Percentiles rank a stretch among this genome's conserved stretches.
Conservation (phyloP, 2,329 filamentous ascomycete species). For the Trichoderma sp. region DNA sequence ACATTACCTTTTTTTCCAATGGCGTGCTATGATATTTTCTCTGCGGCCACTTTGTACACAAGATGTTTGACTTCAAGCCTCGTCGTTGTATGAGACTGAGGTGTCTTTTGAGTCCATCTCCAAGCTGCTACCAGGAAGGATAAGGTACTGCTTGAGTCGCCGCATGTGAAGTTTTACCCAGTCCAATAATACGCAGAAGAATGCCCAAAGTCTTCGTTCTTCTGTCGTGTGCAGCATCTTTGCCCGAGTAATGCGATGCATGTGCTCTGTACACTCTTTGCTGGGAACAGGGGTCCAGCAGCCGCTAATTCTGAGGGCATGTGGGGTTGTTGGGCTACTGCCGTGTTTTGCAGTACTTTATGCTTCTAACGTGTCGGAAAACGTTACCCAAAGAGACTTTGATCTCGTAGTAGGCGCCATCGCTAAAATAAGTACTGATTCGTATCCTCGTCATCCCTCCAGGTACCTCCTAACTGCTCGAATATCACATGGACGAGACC, state of each 20-base stretch:
- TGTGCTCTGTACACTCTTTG: slow-evolving; percentile 16
- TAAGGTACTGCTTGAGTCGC: background rate
- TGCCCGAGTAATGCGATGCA: slow-evolving; percentile 1
- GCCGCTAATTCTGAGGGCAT: slow-evolving; percentile 12
- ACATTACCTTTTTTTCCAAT: slow-evolving; percentile 1
- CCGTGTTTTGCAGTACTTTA: slow-evolving; percentile 1
- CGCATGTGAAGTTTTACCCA: slow-evolving; percentile 6
- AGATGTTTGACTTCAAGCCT: background rate
- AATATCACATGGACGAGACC: slow-evolving; percentile 24
- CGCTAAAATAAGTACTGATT: background rate
- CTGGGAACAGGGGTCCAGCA: slow-evolving; percentile 9
- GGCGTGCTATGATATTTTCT: background rate
- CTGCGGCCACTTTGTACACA: background rate
- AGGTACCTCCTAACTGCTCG: background rate
- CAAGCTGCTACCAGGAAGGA: background rate
- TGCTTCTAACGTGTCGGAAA: background rate
- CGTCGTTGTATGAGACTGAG: background rate
- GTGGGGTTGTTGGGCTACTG: slow-evolving; percentile 17
- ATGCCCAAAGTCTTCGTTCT: background rate
- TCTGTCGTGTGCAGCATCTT: background rate
- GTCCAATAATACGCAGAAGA: background rate
- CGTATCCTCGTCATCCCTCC: background rate
- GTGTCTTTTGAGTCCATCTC: background rate
- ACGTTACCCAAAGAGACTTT: background rate
- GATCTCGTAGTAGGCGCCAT: accelerated